These are phyloP conservation scores for Phytophthora constricta DNA, from an alignment of 352 stramenopile genomes.

Conservation along the genomic window DNA sequence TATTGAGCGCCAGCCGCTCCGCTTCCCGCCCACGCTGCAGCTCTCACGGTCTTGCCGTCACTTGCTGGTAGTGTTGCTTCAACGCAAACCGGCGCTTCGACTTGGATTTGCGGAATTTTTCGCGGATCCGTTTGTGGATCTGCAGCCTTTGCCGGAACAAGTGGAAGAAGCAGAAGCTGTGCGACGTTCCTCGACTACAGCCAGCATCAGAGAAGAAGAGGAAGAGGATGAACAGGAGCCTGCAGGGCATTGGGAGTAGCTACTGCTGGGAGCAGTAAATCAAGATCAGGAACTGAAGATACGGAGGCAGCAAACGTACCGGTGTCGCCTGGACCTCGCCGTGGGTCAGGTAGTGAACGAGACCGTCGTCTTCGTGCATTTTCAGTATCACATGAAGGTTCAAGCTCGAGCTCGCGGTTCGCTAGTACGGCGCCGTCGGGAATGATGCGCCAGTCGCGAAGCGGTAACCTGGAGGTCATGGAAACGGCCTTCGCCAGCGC, in stretches of 20 bases:
- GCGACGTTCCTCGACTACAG: slow-evolving; percentile 28
- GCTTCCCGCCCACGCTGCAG: slow-evolving; percentile 82
- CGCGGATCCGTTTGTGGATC: slow-evolving; percentile 65
- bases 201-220: slow-evolving; percentile 70
- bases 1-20: slow-evolving; percentile 91
- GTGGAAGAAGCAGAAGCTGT: slow-evolving; percentile 23
- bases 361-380: slow-evolving; percentile 39
- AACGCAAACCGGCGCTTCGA: slow-evolving; percentile 85
- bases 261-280: slow-evolving; percentile 21
- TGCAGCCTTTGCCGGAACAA: slow-evolving; percentile 29
- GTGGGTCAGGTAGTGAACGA: slow-evolving; percentile 20
- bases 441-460: slow-evolving; percentile 50
- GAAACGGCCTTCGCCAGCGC: slow-evolving; percentile 70
- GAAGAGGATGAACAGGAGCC: slow-evolving; percentile 50
- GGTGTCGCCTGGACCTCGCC: slow-evolving; percentile 3
- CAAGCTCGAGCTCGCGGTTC: slow-evolving; percentile 40
- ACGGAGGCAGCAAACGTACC: not conserved
- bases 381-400: slow-evolving; percentile 38
- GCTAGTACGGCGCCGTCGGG: slow-evolving; percentile 31
- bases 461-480: slow-evolving; percentile 73
- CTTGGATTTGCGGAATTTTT: slow-evolving; percentile 95
- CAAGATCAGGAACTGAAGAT: slow-evolving; percentile 6
- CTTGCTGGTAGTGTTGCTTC: slow-evolving; percentile 80
- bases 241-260: slow-evolving; percentile 18
- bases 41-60: slow-evolving; percentile 86